Conservation (phyloP, 768 basidiomycete species). For the Russula sp. region DNA sequence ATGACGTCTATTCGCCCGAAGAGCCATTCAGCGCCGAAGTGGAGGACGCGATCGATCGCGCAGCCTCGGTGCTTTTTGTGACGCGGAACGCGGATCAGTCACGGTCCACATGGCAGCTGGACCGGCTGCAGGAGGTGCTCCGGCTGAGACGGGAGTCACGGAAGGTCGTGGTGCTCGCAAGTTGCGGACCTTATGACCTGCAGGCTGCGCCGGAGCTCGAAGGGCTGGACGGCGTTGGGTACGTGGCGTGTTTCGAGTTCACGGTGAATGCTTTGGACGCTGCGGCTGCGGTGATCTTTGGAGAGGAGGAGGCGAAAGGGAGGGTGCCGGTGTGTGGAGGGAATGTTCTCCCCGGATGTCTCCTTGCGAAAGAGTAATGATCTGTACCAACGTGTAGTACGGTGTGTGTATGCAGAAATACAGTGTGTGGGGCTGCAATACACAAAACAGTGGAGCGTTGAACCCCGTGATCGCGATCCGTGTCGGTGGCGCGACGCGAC, state of each 20-base stretch:
- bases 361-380: not conserved
- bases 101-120: slow-evolving; percentile 46
- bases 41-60: slow-evolving; percentile 16
- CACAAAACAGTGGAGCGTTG: not conserved
- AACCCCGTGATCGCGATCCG: slow-evolving; percentile 2
- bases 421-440: not conserved
- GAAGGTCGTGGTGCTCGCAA: slow-evolving; percentile 46
- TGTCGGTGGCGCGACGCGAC: not conserved
- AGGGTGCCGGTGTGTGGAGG: slow-evolving; percentile 29
- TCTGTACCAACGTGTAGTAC: not conserved
- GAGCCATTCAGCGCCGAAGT: slow-evolving; percentile 15
- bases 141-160: slow-evolving; percentile 18
- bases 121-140: slow-evolving; percentile 33
- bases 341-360: not conserved
- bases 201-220: slow-evolving; percentile 26
- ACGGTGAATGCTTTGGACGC: slow-evolving; percentile 46
- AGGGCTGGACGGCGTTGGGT: slow-evolving; percentile 29
- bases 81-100: slow-evolving; percentile 52
- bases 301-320: slow-evolving; percentile 30
- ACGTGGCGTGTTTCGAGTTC: slow-evolving; percentile 54
- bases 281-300: slow-evolving; percentile 41
- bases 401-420: not conserved
- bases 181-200: slow-evolving; percentile 64
- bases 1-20: slow-evolving; percentile 41
- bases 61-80: slow-evolving; percentile 43